A percentile compares a stretch with the other conserved stretches of the same genome.
These are phyloP conservation scores for Aspergillus nanangensis DNA, from an alignment of 495 filamentous ascomycete species.

Conservation along the genomic window DNA sequence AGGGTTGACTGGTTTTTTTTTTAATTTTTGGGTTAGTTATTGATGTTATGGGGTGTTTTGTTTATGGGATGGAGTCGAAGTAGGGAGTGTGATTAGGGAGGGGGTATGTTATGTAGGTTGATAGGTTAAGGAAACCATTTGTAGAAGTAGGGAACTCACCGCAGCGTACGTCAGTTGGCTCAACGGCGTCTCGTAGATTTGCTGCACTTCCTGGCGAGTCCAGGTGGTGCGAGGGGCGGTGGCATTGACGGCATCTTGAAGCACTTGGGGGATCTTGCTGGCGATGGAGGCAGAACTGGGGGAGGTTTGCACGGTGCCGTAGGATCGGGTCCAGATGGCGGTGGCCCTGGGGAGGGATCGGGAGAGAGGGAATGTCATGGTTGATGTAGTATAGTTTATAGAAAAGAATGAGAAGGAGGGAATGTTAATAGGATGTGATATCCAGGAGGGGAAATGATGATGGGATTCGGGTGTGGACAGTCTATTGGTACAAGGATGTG, in stretches of 20 bases:
- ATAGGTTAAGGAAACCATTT: neutral
- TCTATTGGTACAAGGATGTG: no score
- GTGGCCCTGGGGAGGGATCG: constrained; percentile 26
- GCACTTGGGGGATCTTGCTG: constrained; percentile 30
- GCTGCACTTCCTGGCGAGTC: constrained; percentile 71
- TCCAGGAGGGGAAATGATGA: no score
- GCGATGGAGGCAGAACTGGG: constrained; percentile 27
- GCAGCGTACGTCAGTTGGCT: constrained; percentile 71
- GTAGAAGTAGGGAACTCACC: constrained; percentile 39
- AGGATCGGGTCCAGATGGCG: constrained; percentile 27
- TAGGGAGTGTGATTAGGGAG: no score
- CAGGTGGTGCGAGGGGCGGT: constrained; percentile 61
- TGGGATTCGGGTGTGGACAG: no score
- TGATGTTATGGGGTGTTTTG: no score
- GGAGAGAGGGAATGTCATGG: constrained; percentile 27
- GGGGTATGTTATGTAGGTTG: neutral
- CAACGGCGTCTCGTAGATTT: constrained; percentile 73
- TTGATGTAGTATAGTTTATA: no score
- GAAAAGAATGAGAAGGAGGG: no score
- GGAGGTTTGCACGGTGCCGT: constrained; percentile 41
- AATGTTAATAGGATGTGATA: no score
- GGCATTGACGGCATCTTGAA: constrained; percentile 54
- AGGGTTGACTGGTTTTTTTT: constrained; percentile 68
- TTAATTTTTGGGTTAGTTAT: no score
- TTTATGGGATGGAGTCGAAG: no score